These are phyloP conservation scores for Magnolia kwangsiensis DNA, from an alignment of 164 flowering plant species.

Conservation along the genomic window DNA sequence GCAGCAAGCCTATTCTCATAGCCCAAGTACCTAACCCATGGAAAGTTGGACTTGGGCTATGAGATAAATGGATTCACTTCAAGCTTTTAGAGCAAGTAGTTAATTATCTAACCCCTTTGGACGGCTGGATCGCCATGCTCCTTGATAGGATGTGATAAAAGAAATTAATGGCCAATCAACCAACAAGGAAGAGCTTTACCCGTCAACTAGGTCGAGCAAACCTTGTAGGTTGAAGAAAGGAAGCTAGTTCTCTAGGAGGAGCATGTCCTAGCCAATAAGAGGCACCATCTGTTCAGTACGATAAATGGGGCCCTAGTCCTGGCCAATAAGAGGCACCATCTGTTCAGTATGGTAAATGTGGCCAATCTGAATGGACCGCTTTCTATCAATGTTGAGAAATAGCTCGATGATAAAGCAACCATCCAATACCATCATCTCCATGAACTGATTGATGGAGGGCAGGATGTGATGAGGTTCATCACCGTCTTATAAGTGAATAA, in stretches of 20 bases:
- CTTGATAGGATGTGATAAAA: not conserved
- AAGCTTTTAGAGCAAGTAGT: too few species aligned
- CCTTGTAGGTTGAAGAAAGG: not conserved
- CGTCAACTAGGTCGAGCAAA: not conserved
- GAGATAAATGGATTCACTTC: too few species aligned
- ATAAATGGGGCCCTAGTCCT: too few species aligned
- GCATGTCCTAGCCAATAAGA: not conserved
- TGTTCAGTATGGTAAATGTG: too few species aligned
- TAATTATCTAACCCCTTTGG: not conserved
- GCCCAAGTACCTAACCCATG: too few species aligned
- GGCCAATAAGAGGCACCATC: too few species aligned
- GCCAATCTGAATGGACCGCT: not conserved
- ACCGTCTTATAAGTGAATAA: too few species aligned
- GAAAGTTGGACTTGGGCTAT: too few species aligned
- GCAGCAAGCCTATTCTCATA: too few species aligned
- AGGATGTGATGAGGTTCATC: too few species aligned
- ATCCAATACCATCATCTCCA: slow-evolving; percentile 12
- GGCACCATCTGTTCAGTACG: not conserved
- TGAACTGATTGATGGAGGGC: not conserved
- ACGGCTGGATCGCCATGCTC: not conserved
- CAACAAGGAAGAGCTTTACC: not conserved
- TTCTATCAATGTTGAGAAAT: not conserved
- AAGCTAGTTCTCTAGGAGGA: slow-evolving; percentile 8
- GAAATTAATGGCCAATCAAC: not conserved
- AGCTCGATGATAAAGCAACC: slow-evolving; percentile 8